Percentiles rank a stretch among this genome's conserved stretches.
These are phyloP conservation scores for Nakazawaea ishiwadae DNA, from an alignment of 805 yeast species.

Conservation along the genomic window DNA sequence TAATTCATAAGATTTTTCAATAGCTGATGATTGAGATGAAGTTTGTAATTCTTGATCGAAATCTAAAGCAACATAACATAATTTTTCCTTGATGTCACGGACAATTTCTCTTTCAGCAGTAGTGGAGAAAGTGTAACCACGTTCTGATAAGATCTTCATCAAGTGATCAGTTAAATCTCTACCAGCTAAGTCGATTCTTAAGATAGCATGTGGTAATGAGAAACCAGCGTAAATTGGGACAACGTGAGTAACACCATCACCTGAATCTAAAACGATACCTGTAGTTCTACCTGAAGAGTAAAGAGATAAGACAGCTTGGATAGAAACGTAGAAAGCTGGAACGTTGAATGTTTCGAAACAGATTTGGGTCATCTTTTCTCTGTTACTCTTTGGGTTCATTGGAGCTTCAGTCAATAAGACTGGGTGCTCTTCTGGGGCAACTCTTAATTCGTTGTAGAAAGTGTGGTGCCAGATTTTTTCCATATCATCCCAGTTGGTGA, in stretches of 20 bases:
- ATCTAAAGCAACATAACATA: slow-evolving; percentile 98
- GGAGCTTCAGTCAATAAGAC: slow-evolving; percentile 99
- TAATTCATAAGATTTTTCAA: slow-evolving; percentile 98
- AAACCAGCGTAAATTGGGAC: slow-evolving; percentile 99
- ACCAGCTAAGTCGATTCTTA: slow-evolving; percentile 99
- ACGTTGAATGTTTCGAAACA: slow-evolving; percentile 99
- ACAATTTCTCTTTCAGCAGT: slow-evolving; percentile 98
- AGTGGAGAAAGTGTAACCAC: slow-evolving; percentile 98
- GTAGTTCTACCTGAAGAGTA: slow-evolving; percentile 99
- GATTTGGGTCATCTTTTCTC: slow-evolving; percentile 99
- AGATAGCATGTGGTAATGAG: slow-evolving; percentile 98
- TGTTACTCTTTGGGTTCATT: slow-evolving; percentile 98
- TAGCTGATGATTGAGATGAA: slow-evolving; percentile 95
- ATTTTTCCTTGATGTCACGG: slow-evolving; percentile 94
- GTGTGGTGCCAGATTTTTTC: slow-evolving; percentile 99
- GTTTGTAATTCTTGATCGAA: slow-evolving; percentile 99
- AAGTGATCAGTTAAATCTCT: slow-evolving; percentile 98
- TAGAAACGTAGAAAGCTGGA: slow-evolving; percentile 98
- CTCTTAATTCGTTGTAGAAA: slow-evolving; percentile 99
- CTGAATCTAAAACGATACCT: slow-evolving; percentile 98
- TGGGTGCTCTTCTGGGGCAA: slow-evolving; percentile 99
- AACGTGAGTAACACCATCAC: slow-evolving; percentile 99
- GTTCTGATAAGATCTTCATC: slow-evolving; percentile 97
- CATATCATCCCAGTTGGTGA: slow-evolving; percentile 99
- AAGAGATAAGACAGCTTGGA: slow-evolving; percentile 96